Base-by-base conservation (phyloP, 2,329 filamentous ascomycete genomes). In the Colletotrichum acutatum region DNA sequence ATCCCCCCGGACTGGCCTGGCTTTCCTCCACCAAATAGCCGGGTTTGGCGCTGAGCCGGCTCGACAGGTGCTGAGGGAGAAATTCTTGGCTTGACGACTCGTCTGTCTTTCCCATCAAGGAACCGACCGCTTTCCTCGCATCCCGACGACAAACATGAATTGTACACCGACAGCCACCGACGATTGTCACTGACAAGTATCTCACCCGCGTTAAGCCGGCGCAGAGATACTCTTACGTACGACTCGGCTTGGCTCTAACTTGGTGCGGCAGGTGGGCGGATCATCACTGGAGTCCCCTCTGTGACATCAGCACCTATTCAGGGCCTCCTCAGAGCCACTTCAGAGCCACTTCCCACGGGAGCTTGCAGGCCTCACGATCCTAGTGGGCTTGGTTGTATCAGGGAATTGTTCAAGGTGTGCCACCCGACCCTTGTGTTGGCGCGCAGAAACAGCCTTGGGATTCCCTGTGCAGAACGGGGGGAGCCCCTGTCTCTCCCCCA, bases 171-270 rank as follows among this genome's bases (percentile, higher is more conserved):
- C 66, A 46, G 42, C 37, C 65, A 37, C 59, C n/a, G 54, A n/a
- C 59, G 19, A 14, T 28, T 34, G 66, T 72, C 66, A 60, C 11
- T 54, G 19, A 9, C 61, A 52, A 53, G 66, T 71, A 71, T 56
- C 37, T 62, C 28, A 24, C 49, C 54, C 66, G 66, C 67, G 34
- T 52, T 37, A 26, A 66, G 32, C 67, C 66, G 59, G 46, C 19
- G 46, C 19, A 53, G 28, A 58, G 66, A 72, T 70, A 70, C 66
- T 71, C 67, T 73, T 73, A 66, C 71, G 71, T 72, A 73, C 67
- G 32, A 72, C 54, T 70, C 12, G 12, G 42, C 28, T 52, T 32
- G 46, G 66, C 60, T 16, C 67, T 66, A 71, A 37, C 67, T 32
- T 12, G 19, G 30, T 61, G 37, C 26, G 67, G 66, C 19, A 71